Percentiles rank a stretch among this genome's conserved stretches.
Evolutionary conservation across 2,329 filamentous ascomycete species (phyloP).

Genomic region (Botrytis paeoniae): DNA sequence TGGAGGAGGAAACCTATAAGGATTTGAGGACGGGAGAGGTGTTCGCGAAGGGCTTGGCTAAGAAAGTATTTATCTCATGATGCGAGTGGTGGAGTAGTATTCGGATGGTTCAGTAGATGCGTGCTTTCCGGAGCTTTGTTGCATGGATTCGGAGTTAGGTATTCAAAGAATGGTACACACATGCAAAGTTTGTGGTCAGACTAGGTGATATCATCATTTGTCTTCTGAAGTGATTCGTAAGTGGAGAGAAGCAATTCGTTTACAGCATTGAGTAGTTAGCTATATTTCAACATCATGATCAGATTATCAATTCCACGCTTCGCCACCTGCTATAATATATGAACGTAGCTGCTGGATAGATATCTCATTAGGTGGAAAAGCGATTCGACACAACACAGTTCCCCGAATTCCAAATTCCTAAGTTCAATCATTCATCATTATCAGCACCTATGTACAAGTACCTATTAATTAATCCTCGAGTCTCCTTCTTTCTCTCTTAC

Average conservation of each 20-base stretch:
- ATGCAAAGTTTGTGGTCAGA: too few species aligned
- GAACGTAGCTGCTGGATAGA: neutral
- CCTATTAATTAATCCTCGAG: neutral
- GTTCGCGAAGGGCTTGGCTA: constrained; percentile 59
- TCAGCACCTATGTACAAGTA: constrained; percentile 1
- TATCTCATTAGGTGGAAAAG: neutral
- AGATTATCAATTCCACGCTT: neutral
- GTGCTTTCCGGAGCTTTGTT: neutral
- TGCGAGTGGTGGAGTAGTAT: neutral
- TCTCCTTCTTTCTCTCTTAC: neutral
- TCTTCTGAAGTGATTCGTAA: neutral
- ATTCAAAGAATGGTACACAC: neutral
- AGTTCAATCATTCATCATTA: constrained; percentile 3
- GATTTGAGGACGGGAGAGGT: constrained; percentile 75
- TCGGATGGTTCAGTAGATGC: neutral
- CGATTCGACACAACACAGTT: neutral
- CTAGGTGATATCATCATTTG: too few species aligned
- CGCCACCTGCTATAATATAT: neutral
- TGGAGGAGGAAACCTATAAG: constrained; percentile 64
- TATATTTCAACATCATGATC: neutral
- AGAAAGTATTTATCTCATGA: constrained; percentile 88
- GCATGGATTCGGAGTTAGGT: neutral
- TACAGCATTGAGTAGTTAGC: neutral
- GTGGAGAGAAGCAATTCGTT: neutral
- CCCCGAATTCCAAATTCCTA: neutral